A percentile compares a stretch with the other conserved stretches of the same genome.
These are phyloP conservation scores for Aspergillus unguis DNA, from an alignment of 2,329 filamentous ascomycete species.

Conservation along the genomic window DNA sequence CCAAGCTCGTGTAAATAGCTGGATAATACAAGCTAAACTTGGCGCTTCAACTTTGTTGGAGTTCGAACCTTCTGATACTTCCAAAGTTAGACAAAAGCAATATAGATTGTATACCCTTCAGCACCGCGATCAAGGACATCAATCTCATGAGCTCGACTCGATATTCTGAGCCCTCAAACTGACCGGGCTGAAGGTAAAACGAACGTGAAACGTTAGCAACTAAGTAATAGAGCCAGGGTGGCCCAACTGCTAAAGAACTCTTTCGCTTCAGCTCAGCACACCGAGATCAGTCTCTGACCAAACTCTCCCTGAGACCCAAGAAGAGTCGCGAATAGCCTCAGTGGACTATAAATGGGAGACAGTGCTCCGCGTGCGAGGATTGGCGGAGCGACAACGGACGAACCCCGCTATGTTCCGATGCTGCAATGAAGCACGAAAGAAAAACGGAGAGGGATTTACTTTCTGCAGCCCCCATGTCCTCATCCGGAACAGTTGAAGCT, in stretches of 20 bases:
- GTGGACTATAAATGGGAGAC: not conserved
- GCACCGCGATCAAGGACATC: too few relatives aligned
- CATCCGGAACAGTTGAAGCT: too few relatives aligned
- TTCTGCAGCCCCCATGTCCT: conserved; percentile 5
- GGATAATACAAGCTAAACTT: too few relatives aligned
- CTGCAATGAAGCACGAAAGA: conserved; percentile 26
- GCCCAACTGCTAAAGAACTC: not conserved
- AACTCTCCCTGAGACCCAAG: too few relatives aligned
- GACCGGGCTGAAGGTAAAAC: not conserved
- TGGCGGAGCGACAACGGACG: conserved; percentile 17
- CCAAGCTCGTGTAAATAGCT: too few relatives aligned
- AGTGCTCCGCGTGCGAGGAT: conserved; percentile 15
- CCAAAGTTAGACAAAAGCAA: too few relatives aligned
- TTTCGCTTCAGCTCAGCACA: too few relatives aligned
- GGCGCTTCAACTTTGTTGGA: too few relatives aligned
- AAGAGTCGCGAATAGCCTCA: not conserved
- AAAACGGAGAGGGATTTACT: conserved; percentile 22
- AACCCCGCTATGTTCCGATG: conserved; percentile 18
- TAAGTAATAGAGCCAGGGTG: not conserved
- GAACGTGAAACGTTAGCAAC: not conserved
- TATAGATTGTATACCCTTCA: too few relatives aligned
- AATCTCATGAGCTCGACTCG: too few relatives aligned
- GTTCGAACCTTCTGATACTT: too few relatives aligned
- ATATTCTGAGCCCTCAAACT: not conserved
- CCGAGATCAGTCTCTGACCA: too few relatives aligned